Evolutionary conservation across 345 rosid species (phyloP).

Genomic region (Xanthoceras sorbifolium): DNA sequence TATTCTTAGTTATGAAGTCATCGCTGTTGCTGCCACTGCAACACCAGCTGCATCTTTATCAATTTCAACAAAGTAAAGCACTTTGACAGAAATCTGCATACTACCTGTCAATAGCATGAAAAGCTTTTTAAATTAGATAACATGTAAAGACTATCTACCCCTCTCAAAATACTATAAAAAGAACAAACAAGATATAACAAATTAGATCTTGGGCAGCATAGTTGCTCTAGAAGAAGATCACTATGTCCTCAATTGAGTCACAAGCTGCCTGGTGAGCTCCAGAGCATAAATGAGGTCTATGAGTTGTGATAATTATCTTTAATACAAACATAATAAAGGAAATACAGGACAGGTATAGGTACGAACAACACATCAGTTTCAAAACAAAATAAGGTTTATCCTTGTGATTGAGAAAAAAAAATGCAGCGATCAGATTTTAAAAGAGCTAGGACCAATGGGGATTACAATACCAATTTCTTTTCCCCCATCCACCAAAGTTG

Average conservation of each 20-base stretch:
- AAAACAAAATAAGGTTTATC: not conserved
- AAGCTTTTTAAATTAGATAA: not conserved
- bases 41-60: not conserved
- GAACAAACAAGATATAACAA: not conserved
- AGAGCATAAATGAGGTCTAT: not conserved
- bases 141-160: not conserved
- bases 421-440: not conserved
- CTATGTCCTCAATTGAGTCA: not conserved
- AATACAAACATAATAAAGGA: not conserved
- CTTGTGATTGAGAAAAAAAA: not conserved
- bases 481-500: not conserved
- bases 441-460: not conserved
- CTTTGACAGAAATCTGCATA: not conserved
- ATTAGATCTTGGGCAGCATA: not conserved
- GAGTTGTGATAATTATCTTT: not conserved
- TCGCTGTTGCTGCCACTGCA: not conserved
- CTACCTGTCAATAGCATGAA: not conserved
- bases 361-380: constrained; percentile 5
- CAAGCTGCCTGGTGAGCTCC: not conserved
- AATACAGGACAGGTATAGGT: not conserved
- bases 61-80: not conserved
- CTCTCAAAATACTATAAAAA: not conserved
- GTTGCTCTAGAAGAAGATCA: not conserved
- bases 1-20: not conserved
- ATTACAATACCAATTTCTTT: not conserved